A percentile compares a stretch with the other conserved stretches of the same genome.
These are phyloP conservation scores for Capsella bursapastoris DNA, from an alignment of 345 rosid genomes.

Conservation along the genomic window DNA sequence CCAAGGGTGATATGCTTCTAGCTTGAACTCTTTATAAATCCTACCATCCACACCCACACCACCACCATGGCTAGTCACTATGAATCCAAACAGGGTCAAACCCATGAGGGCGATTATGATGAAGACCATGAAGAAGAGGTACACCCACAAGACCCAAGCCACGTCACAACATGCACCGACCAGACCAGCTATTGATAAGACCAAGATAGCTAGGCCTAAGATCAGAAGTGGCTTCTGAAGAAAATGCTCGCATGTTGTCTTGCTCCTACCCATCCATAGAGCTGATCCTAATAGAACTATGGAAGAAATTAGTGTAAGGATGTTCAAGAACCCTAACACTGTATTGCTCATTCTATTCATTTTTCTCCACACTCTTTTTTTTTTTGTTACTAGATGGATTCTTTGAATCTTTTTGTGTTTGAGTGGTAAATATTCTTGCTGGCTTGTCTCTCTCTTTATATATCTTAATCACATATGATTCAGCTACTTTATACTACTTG, in stretches of 20 bases:
- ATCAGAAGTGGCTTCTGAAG: slow-evolving; percentile 86
- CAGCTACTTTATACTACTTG: slow-evolving; percentile 33
- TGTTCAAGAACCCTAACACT: slow-evolving; percentile 77
- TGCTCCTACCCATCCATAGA: slow-evolving; percentile 84
- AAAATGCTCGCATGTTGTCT: slow-evolving; percentile 78
- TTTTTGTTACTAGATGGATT: slow-evolving; percentile 4
- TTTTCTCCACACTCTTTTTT: slow-evolving; percentile 5
- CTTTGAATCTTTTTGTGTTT: slow-evolving; percentile 27
- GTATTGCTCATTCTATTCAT: slow-evolving; percentile 91
- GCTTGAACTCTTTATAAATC: slow-evolving; percentile 70
- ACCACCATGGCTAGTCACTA: slow-evolving; percentile 81
- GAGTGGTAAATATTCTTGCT: background rate
- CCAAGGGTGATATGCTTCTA: slow-evolving; percentile 83
- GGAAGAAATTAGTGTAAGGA: slow-evolving; percentile 79
- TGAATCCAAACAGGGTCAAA: slow-evolving; percentile 76
- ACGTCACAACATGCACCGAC: slow-evolving; percentile 90
- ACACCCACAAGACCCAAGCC: slow-evolving; percentile 90
- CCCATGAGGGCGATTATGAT: slow-evolving; percentile 68
- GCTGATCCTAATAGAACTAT: slow-evolving; percentile 89
- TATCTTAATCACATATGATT: slow-evolving; percentile 28
- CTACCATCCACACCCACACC: slow-evolving; percentile 71
- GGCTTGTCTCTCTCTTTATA: slow-evolving; percentile 29
- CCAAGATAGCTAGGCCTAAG: slow-evolving; percentile 69
- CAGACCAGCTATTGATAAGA: slow-evolving; percentile 82
- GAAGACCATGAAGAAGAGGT: slow-evolving; percentile 78